Evolutionary conservation across 1,139 yeast species (phyloP), one percentile per base, ranked within the genome.

Genomic region (Geotrichum restrictum): DNA sequence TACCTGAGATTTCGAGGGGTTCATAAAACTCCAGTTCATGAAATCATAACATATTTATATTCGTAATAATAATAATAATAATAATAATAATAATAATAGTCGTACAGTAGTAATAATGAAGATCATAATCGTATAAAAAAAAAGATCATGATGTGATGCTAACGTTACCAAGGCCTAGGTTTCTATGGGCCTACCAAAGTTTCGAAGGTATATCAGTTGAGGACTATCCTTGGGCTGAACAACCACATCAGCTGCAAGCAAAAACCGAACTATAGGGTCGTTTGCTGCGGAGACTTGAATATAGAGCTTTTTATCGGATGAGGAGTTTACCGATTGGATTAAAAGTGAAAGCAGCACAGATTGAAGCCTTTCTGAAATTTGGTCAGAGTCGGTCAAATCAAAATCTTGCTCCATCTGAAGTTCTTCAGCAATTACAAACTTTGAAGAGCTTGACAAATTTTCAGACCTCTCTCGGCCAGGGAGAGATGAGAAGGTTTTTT

Each of bases 211-310:
- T 14, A 43, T 19, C 29, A 43, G 16, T 18, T 43, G 27, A 13
- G 47, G 38, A 6, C 21, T 16, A 4, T 27, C 38, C 13, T 31
- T 16, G 10, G 38, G 38, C 24, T 43, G 47, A 13, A 21, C 13
- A 18, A 33, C 47, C n/a, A 33, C 38, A 5, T 43, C 47, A 18
- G 31, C 24, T 21, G 47, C 38, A 11, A 43, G 47, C 38, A 43
- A 21, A 7, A 43, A 33, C 31, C 31, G 27, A 4, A 33, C 31
- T 2, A 33, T 19, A 1, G 39, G 47, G 11, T 43, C 47, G 11
- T 32, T 43, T 19, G 3, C 29, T 13, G 47, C 18, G 7, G 38
- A n/a, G n/a, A 43, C 29, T 33, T 33, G 13, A 4, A 38, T 43
- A 16, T 14, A 43, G 18, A 7, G 24, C 11, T 27, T 16, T 32